Percentiles rank a stretch among this genome's conserved stretches.
Conservation (phyloP, 2,329 filamentous ascomycete genomes). For the Aquanectria penicillioides region DNA sequence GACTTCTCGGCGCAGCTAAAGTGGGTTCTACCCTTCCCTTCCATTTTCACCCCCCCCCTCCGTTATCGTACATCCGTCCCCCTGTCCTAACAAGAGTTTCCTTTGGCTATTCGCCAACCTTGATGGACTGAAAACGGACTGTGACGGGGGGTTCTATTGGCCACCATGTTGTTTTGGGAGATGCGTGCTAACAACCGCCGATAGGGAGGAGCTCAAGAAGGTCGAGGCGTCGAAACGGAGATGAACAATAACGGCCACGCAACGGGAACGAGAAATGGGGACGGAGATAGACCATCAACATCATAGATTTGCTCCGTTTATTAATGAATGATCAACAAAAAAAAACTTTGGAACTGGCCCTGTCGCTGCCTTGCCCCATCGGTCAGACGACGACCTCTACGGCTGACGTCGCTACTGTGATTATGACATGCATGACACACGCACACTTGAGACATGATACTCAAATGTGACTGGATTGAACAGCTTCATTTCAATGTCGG, state of each 20-base stretch:
- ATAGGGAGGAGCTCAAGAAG: slow-evolving; percentile 92
- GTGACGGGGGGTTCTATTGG: too few relatives aligned
- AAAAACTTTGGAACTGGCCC: slow-evolving; percentile 14
- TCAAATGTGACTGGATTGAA: too few relatives aligned
- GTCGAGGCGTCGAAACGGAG: slow-evolving; percentile 80
- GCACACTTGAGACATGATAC: too few relatives aligned
- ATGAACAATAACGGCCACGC: slow-evolving; percentile 43
- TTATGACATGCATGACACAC: slow-evolving; percentile 12
- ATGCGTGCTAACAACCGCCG: slow-evolving; percentile 19
- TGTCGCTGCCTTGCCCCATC: background rate
- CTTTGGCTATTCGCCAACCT: background rate
- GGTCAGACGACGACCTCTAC: background rate
- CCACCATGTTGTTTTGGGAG: too few relatives aligned
- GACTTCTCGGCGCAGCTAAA: slow-evolving; percentile 96
- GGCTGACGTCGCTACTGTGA: background rate
- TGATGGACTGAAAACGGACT: background rate
- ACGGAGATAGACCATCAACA: slow-evolving; percentile 32
- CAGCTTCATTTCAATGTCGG: slow-evolving; percentile 17
- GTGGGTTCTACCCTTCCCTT: slow-evolving; percentile 61
- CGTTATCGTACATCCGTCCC: background rate
- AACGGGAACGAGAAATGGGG: slow-evolving; percentile 38
- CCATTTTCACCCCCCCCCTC: background rate
- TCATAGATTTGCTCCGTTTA: slow-evolving; percentile 30
- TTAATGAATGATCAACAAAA: slow-evolving; percentile 32
- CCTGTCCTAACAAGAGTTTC: too few relatives aligned